Percentiles rank a stretch among this genome's conserved stretches.
These are phyloP conservation scores for Rugonectria rugulosa DNA, from an alignment of 2,329 filamentous ascomycete species.

Conservation along the genomic window DNA sequence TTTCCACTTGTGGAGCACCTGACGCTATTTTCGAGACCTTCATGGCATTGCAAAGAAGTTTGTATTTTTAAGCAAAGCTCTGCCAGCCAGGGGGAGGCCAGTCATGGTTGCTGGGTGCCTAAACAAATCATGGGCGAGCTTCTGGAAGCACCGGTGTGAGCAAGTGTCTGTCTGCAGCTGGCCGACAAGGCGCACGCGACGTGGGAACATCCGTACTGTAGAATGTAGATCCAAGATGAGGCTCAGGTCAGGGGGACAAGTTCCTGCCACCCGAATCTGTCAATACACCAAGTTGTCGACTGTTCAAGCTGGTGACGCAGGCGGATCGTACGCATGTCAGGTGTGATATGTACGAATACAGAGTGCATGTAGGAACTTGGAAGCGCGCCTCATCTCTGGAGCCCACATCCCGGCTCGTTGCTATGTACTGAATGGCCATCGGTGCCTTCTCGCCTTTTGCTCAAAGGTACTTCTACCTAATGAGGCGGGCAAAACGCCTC, in stretches of 20 bases:
- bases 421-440: too few relatives aligned
- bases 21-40: conserved; percentile 32
- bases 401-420: conserved; percentile 11
- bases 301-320: conserved; percentile 1
- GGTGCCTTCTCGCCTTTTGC: too few relatives aligned
- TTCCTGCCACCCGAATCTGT: background rate
- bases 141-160: conserved; percentile 5
- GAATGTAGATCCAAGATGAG: background rate
- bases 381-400: conserved; percentile 13
- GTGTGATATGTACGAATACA: too few relatives aligned
- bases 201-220: too few relatives aligned
- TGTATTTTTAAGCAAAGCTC: conserved; percentile 36
- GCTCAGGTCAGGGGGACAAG: background rate
- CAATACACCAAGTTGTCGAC: conserved; percentile 20
- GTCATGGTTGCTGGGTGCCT: conserved; percentile 20
- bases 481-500: too few relatives aligned
- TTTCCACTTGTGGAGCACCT: conserved; percentile 31
- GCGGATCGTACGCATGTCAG: conserved; percentile 15
- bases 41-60: conserved; percentile 17
- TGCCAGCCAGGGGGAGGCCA: conserved; percentile 8
- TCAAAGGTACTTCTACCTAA: too few relatives aligned
- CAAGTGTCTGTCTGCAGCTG: too few relatives aligned
- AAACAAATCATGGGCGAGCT: background rate
- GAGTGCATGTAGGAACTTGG: conserved; percentile 14
- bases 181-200: too few relatives aligned